Percentiles rank a stretch among this genome's conserved stretches.
phyloP scores from a whole-genome alignment of 495 filamentous ascomycete species.

The Penicillium crystallinum region DNA sequence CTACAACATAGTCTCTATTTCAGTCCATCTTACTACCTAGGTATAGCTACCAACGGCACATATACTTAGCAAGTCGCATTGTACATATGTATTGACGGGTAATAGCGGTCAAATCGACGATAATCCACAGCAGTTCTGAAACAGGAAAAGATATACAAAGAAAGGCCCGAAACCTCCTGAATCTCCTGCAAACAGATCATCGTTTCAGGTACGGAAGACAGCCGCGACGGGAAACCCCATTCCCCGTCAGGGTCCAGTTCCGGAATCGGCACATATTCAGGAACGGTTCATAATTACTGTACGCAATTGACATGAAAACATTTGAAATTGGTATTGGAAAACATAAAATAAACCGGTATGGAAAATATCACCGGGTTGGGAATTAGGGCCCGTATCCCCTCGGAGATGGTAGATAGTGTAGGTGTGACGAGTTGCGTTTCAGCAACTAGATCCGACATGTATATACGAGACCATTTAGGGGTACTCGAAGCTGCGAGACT shows the following conservation, averaged over 20 bases:
- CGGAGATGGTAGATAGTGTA: neutral
- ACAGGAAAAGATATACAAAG: neutral
- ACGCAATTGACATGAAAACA: neutral
- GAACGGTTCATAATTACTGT: neutral
- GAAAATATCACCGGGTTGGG: neutral
- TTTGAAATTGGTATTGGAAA: conserved; percentile 10
- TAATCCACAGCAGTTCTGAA: neutral
- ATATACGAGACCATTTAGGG: neutral
- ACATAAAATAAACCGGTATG: conserved; percentile 1
- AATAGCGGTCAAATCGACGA: neutral
- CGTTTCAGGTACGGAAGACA: neutral
- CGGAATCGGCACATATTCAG: neutral
- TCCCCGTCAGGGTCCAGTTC: neutral
- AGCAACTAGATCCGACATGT: neutral
- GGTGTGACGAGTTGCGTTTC: neutral
- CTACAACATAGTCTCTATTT: no score
- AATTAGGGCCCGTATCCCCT: neutral
- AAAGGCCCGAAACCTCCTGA: neutral
- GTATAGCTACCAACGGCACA: neutral
- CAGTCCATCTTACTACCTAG: no score
- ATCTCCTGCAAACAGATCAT: neutral
- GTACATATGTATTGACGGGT: neutral
- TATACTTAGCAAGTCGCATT: neutral
- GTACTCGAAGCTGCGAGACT: neutral
- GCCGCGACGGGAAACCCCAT: neutral